A percentile compares a stretch with the other conserved stretches of the same genome.
Conservation (phyloP, 768 basidiomycete species). For the Hemileccinum impolitum region DNA sequence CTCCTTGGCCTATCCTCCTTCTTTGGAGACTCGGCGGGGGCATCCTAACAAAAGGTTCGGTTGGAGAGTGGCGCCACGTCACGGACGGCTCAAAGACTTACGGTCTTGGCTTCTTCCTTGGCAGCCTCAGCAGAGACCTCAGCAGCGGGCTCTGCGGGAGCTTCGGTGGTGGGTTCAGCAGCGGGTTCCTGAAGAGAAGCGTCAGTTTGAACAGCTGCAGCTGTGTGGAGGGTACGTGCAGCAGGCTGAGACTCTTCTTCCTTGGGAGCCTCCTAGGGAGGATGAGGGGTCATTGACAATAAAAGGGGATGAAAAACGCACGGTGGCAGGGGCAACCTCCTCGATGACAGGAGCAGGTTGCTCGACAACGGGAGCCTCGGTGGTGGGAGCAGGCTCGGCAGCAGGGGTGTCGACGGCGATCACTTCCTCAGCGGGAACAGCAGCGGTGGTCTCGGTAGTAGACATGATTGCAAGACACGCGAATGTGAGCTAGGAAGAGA, state of each 20-base stretch:
- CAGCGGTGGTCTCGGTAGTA: constrained; percentile 58
- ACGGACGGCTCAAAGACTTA: constrained; percentile 20
- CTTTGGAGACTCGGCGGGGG: constrained; percentile 49
- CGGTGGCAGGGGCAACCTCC: constrained; percentile 34
- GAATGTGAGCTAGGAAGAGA: constrained; percentile 48
- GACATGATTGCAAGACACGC: constrained; percentile 75
- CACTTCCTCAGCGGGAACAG: constrained; percentile 50
- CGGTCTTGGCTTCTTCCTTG: constrained; percentile 44
- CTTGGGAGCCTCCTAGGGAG: constrained; percentile 38
- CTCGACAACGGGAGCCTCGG: constrained; percentile 28
- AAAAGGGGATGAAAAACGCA: constrained; percentile 19
- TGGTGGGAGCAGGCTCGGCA: constrained; percentile 29
- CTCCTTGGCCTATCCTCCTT: constrained; percentile 83
- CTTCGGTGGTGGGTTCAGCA: constrained; percentile 25
- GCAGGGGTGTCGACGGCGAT: constrained; percentile 43
- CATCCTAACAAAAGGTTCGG: constrained; percentile 24
- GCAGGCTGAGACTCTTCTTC: constrained; percentile 39
- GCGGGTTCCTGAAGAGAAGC: constrained; percentile 34
- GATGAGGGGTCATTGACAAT: background rate
- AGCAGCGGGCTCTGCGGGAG: constrained; percentile 24
- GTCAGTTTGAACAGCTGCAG: background rate
- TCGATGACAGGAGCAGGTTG: constrained; percentile 28
- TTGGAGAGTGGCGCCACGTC: constrained; percentile 31
- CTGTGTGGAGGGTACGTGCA: constrained; percentile 25
- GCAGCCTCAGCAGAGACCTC: constrained; percentile 34